Conservation (phyloP, 148 eudicot genomes). For the Camellia lanceoleosa region DNA sequence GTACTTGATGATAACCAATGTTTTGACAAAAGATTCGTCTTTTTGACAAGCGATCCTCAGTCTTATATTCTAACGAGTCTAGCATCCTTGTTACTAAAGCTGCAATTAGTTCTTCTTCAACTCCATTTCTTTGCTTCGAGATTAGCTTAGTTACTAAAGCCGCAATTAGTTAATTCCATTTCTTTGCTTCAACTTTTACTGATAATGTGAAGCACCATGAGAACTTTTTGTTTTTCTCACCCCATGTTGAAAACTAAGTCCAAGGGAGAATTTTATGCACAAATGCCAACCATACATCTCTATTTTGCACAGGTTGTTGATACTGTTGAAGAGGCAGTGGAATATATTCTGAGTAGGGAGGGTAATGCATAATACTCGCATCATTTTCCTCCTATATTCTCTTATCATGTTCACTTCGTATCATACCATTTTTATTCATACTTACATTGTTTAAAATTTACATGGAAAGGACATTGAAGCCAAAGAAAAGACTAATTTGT, state of each 20-base stretch:
- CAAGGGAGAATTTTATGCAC: neutral
- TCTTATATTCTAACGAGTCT: too few species aligned
- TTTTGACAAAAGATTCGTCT: neutral
- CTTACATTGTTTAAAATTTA: too few species aligned
- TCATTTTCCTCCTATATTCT: too few species aligned
- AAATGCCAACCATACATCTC: neutral
- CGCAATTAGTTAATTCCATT: neutral
- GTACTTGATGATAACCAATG: neutral
- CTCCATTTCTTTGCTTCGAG: too few species aligned
- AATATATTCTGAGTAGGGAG: slow-evolving; percentile 42
- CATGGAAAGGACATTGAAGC: too few species aligned
- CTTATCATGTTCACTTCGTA: too few species aligned
- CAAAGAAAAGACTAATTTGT: too few species aligned
- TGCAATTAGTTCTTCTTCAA: neutral
- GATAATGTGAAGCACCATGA: neutral
- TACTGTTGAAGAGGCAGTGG: slow-evolving; percentile 50
- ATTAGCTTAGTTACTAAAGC: neutral
- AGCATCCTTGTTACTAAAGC: neutral
- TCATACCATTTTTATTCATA: too few species aligned
- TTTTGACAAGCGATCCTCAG: neutral
- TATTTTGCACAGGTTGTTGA: slow-evolving; percentile 41
- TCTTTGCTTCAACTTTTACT: too few species aligned
- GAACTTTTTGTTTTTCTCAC: neutral
- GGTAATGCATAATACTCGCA: neutral
- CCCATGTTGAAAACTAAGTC: neutral